A percentile compares a stretch with the other conserved stretches of the same genome.
These are phyloP conservation scores for Neopestalotiopsis rosae DNA, from an alignment of 2,329 filamentous ascomycete genomes.

Conservation along the genomic window DNA sequence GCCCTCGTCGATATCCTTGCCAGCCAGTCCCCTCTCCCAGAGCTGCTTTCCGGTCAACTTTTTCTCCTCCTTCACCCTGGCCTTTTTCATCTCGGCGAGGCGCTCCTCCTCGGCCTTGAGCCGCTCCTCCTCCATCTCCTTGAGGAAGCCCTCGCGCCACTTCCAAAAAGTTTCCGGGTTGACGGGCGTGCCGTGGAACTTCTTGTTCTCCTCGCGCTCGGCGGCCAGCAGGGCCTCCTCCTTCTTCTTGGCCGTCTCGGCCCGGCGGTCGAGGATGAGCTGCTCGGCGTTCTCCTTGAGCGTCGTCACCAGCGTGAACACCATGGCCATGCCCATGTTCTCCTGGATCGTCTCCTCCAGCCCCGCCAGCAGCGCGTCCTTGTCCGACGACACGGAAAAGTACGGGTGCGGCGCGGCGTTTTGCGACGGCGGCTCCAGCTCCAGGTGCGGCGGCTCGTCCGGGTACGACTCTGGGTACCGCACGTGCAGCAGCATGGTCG, in stretches of 20 bases:
- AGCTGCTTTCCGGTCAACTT: constrained; percentile 76
- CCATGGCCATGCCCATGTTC: constrained; percentile 96
- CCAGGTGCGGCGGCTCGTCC: constrained; percentile 82
- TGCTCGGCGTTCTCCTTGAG: constrained; percentile 92
- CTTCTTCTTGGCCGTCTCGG: constrained; percentile 61
- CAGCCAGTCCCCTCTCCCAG: constrained; percentile 76
- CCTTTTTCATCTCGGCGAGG: constrained; percentile 81
- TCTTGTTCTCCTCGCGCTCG: constrained; percentile 93
- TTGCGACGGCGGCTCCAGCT: constrained; percentile 74
- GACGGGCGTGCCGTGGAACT: constrained; percentile 91
- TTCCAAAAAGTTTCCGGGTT: constrained; percentile 83
- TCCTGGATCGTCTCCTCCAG: constrained; percentile 83
- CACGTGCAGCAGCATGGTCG: constrained; percentile 81
- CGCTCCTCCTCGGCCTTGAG: constrained; percentile 75
- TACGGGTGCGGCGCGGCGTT: constrained; percentile 73
- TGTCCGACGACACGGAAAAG: constrained; percentile 83
- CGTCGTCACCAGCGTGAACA: constrained; percentile 87
- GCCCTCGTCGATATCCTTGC: constrained; percentile 71
- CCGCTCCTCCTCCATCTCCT: constrained; percentile 80
- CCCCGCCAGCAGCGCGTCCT: constrained; percentile 71
- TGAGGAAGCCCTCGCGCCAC: constrained; percentile 80
- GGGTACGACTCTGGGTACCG: constrained; percentile 91
- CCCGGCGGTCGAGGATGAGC: constrained; percentile 76
- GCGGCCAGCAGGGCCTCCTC: constrained; percentile 62
- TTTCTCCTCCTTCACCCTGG: constrained; percentile 75